Percentiles rank a stretch among this genome's conserved stretches.
These are phyloP conservation scores for Camellia granthamiana DNA, from an alignment of 148 eudicot species.

Conservation along the genomic window DNA sequence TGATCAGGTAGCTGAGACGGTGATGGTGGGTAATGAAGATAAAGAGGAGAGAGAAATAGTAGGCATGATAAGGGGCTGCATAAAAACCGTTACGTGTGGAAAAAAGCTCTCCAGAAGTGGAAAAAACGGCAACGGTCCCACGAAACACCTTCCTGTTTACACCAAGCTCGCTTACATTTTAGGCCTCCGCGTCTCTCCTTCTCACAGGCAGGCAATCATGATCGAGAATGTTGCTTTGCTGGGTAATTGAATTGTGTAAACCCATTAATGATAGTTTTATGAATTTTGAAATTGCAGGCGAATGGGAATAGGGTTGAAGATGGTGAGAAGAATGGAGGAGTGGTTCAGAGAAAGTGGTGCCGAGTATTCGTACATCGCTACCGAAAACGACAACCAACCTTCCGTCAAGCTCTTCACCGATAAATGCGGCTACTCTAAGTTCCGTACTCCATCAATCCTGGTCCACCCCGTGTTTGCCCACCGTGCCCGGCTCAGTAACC, in stretches of 20 bases:
- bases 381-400: conserved; percentile 72
- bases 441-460: conserved; percentile 80
- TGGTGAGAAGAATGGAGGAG: conserved; percentile 61
- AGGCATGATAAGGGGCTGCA: conserved; percentile 90
- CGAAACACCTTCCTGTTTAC: conserved; percentile 40
- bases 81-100: conserved; percentile 85
- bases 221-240: too few species aligned
- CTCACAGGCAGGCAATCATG: conserved; percentile 44
- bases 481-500: conserved; percentile 32
- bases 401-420: conserved; percentile 71
- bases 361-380: conserved; percentile 81
- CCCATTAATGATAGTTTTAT: too few species aligned
- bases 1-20: conserved; percentile 67
- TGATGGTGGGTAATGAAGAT: conserved; percentile 26
- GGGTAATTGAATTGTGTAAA: too few species aligned
- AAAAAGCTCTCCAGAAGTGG: conserved; percentile 38
- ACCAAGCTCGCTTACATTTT: conserved; percentile 82
- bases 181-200: conserved; percentile 90
- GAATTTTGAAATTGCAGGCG: conserved; percentile 39
- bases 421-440: conserved; percentile 80
- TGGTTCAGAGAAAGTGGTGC: conserved; percentile 80
- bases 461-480: conserved; percentile 94
- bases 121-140: conserved; percentile 17
- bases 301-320: conserved; percentile 72
- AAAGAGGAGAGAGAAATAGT: conserved; percentile 51